Base-by-base conservation (phyloP, 1,284 basidiomycete genomes). In the Golubevia sp. region DNA sequence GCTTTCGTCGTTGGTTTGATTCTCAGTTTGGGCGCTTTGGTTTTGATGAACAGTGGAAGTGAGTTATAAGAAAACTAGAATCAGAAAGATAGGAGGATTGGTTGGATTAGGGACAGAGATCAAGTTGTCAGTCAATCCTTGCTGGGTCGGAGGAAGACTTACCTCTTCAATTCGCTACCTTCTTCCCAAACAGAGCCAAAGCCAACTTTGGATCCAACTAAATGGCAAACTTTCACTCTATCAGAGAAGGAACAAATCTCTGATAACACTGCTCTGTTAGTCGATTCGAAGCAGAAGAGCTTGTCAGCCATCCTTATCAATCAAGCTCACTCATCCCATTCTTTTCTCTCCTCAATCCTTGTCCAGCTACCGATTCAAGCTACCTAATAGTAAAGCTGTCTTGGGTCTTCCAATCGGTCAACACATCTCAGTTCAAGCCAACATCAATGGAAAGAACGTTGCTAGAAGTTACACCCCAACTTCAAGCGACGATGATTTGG, bases 391-490 rank as follows among this genome's bases (percentile, higher is more conserved):
- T 1, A 88, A 89, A 54, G 90, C 92, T 84, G 87, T 91, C 59
- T 90, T 99, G 15, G 95, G 95, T 63, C 90, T 99, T 4, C 96
- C 97, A 58, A 91, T 95, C 77, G 97, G 96, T 63, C 94, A 97
- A 86, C 96, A 99, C 87, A 93, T 99, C 77, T 91, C 92, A 58
- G 88, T 99, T 55, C 89, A 90, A 57, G 95, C 96, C 49, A 90
- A 92, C 68, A 93, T 99, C 73, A 88, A 91, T 74, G 96, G 93
- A 77, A 97, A 97, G 87, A 88, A 91, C 51, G 87, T 99, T 79
- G 88, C 90, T 83, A 90, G 96, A 63, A 93, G 90, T 84, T 99
- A 99, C 86, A 99, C 96, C 11, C 96, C 96, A 55, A 93, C 93
- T 27, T 93, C 91, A 80, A 91, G 91, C 76, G 92, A 98, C 82